Base-by-base conservation (phyloP, 2,329 filamentous ascomycete species). In the Domatiomyces catenatus region DNA sequence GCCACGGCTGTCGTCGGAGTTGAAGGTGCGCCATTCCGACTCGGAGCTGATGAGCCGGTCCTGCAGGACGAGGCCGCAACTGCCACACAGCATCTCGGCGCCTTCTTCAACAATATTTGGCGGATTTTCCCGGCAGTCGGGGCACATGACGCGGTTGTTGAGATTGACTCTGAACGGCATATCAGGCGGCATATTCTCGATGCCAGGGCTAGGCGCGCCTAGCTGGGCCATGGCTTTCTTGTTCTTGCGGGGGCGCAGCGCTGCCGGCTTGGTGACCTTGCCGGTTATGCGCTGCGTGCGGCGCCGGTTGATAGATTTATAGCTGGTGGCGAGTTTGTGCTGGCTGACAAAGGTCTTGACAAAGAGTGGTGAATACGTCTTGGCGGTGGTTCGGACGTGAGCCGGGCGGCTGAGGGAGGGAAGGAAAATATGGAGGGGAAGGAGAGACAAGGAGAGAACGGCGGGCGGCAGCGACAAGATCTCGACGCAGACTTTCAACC, bases 1-100 rank as follows among this genome's bases (percentile, higher is more conserved):
- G 46, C 57, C 58, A 62, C 86, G 87, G 67, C 94, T 87, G 65
- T 98, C 93, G 63, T 98, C 92, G 65, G 96, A 96, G 64, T 89
- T 88, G 70, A 98, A 98, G 0, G 92, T 98, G 65, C 92, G 86
- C 92, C 92, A 98, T 71, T 98, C 92, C 46, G 88, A 94, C 55
- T 93, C 84, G 54, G 86, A 93, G 65, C 98, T 93, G 63, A 98
- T 89, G 65, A 92, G 88, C 58, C 87, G 84, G 62, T 90, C 85
- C 53, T 85, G 84, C 26, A 98, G 77, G 5, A 98, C 92, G 32
- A 95, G 75, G 39, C 92, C 92, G 62, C 92, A 98, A 54, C 84
- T 87, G 52, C 78, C 84, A 65, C 92, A 98, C 50, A 98, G 87
- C 65, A 93, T 86, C 67, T 98, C 92, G 57, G 82, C 85, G 64